phyloP scores from a whole-genome alignment of 176 grass and related monocot species.

The Eleusine coracana region DNA sequence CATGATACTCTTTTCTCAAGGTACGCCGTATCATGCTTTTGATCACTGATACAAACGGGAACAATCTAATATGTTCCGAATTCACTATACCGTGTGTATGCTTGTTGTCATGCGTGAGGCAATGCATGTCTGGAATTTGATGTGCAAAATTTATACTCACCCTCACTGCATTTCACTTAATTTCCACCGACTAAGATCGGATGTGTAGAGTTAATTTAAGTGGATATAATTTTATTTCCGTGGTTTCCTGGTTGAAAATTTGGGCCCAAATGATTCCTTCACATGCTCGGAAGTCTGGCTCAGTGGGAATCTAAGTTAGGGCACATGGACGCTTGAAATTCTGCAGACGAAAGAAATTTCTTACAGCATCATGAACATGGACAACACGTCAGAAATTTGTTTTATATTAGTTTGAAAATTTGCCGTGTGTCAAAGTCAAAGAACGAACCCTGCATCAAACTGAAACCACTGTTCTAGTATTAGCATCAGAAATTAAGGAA shows the following conservation, averaged over 20 bases:
- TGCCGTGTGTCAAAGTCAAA: slow-evolving; percentile 41
- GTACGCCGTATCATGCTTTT: not conserved
- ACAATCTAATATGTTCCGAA: not conserved
- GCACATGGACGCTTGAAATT: slow-evolving; percentile 42
- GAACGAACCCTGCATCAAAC: not conserved
- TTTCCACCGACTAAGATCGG: slow-evolving; percentile 7
- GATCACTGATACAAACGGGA: not conserved
- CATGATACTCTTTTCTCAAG: no score
- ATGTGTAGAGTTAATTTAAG: not conserved
- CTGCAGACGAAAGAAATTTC: not conserved
- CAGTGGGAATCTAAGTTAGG: slow-evolving; percentile 32
- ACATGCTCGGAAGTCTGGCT: slow-evolving; percentile 28
- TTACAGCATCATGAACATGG: slow-evolving; percentile 42
- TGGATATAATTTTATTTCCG: not conserved
- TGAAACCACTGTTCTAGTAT: not conserved
- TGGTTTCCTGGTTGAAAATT: slow-evolving; percentile 15
- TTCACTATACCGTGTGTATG: no score
- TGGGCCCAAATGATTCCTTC: slow-evolving; percentile 26
- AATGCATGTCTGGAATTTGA: not conserved
- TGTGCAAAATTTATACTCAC: not conserved
- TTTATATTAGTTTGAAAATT: slow-evolving; percentile 42
- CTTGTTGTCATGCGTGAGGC: not conserved
- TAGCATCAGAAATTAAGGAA: not conserved
- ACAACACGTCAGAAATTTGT: slow-evolving; percentile 11
- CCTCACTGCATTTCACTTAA: not conserved